A percentile compares a stretch with the other conserved stretches of the same genome.
Evolutionary conservation across 2,329 filamentous ascomycete genomes (phyloP).

Genomic region (Aspergillus brunneoviolaceus): DNA sequence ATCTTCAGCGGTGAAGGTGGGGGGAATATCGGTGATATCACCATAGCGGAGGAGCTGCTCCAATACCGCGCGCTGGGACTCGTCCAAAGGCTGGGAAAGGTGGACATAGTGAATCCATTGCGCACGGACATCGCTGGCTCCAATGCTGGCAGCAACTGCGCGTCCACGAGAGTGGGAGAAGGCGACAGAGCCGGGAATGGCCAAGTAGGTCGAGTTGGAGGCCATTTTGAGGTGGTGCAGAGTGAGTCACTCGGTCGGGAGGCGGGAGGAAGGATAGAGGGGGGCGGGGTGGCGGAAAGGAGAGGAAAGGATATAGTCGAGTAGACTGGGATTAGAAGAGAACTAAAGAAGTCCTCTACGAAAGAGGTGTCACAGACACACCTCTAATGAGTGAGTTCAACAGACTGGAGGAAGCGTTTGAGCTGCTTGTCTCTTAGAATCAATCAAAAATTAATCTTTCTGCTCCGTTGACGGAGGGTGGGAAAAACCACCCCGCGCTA

Average conservation of each 20-base stretch:
- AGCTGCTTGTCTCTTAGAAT: conserved; percentile 20
- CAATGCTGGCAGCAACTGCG: conserved; percentile 44
- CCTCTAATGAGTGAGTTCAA: conserved; percentile 21
- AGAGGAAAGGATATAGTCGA: background rate
- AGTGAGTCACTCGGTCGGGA: conserved; percentile 8
- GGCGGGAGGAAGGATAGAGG: conserved; percentile 6
- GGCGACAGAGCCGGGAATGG: conserved; percentile 44
- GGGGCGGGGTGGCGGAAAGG: background rate
- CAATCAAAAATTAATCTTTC: conserved; percentile 20
- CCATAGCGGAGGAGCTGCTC: conserved; percentile 63
- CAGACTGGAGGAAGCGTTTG: conserved; percentile 17
- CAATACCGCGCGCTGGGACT: conserved; percentile 52
- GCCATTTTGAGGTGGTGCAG: conserved; percentile 31
- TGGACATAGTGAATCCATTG: conserved; percentile 65
- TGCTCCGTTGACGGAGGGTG: conserved; percentile 14
- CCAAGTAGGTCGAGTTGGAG: conserved; percentile 34
- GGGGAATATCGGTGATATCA: conserved; percentile 51
- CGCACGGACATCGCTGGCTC: conserved; percentile 45
- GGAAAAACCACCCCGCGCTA: conserved; percentile 26
- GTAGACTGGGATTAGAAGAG: background rate
- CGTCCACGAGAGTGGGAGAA: conserved; percentile 48
- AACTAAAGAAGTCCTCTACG: conserved; percentile 13
- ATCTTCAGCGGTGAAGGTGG: conserved; percentile 48
- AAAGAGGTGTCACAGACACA: conserved; percentile 18
- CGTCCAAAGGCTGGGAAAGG: conserved; percentile 50